A percentile compares a stretch with the other conserved stretches of the same genome.
Evolutionary conservation across 768 basidiomycete genomes (phyloP).

Genomic region (Lyophyllum semitale): DNA sequence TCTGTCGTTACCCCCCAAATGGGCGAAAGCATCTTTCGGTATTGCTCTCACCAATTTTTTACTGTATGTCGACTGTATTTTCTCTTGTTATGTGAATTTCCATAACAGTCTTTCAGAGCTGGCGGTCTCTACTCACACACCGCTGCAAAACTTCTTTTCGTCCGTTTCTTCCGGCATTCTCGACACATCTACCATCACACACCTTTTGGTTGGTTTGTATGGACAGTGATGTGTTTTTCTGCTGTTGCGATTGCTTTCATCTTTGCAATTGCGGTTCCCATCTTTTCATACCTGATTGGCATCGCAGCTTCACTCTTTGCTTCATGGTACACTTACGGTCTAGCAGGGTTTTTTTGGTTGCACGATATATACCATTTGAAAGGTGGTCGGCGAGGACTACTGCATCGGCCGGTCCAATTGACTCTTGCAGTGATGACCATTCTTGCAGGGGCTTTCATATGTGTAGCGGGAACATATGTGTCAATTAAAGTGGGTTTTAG

Average conservation of each 20-base stretch:
- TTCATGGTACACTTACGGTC: slow-evolving; percentile 60
- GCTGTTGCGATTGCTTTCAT: slow-evolving; percentile 44
- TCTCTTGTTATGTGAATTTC: neutral
- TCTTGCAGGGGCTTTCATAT: slow-evolving; percentile 51
- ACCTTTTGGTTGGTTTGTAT: slow-evolving; percentile 47
- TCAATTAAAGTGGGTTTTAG: slow-evolving; percentile 44
- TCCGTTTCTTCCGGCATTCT: slow-evolving; percentile 50
- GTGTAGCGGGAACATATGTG: slow-evolving; percentile 54
- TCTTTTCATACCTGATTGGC: slow-evolving; percentile 56
- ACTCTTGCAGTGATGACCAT: slow-evolving; percentile 43
- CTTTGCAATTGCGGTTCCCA: slow-evolving; percentile 52
- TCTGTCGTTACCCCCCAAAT: slow-evolving; percentile 46
- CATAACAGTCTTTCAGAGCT: slow-evolving; percentile 27
- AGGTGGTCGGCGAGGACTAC: slow-evolving; percentile 35
- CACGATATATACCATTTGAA: slow-evolving; percentile 46
- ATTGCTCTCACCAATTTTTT: slow-evolving; percentile 54
- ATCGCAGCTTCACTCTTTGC: slow-evolving; percentile 56
- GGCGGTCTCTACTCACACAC: slow-evolving; percentile 51
- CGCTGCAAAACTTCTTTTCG: slow-evolving; percentile 54
- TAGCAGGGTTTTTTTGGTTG: slow-evolving; percentile 57
- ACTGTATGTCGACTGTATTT: slow-evolving; percentile 32
- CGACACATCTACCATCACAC: slow-evolving; percentile 54
- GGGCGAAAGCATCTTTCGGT: slow-evolving; percentile 52
- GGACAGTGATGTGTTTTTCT: slow-evolving; percentile 44
- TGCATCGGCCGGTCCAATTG: slow-evolving; percentile 32